Percentiles rank a stretch among this genome's conserved stretches.
phyloP scores from a whole-genome alignment of 345 rosid species.

The Arabidopsis arenosa region DNA sequence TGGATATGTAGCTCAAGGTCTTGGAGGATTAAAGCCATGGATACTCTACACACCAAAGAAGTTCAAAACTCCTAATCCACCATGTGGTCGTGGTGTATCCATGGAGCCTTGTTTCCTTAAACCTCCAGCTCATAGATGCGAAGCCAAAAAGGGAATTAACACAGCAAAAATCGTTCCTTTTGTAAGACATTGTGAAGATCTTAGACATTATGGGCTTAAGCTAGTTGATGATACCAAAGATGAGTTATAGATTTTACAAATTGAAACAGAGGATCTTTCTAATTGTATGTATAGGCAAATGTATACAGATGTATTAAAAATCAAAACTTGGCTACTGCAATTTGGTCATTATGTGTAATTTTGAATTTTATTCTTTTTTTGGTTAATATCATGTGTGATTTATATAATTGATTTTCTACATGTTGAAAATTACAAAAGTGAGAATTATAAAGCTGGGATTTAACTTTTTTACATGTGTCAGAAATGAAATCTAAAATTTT shows the following conservation, averaged over 20 bases:
- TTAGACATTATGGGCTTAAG: constrained; percentile 44
- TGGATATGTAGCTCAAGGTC: constrained; percentile 68
- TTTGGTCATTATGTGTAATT: not conserved
- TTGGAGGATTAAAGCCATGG: constrained; percentile 51
- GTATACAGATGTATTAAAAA: not conserved
- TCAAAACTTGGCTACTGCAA: not conserved
- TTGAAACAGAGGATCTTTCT: not conserved
- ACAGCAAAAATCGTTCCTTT: constrained; percentile 39
- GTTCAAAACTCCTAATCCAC: constrained; percentile 44
- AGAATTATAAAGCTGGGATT: not conserved
- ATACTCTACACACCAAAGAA: constrained; percentile 30
- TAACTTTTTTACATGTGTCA: not conserved
- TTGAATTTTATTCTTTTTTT: no score
- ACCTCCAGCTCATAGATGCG: constrained; percentile 46
- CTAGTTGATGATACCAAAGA: constrained; percentile 40
- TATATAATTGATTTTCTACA: no score
- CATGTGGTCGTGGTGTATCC: constrained; percentile 42
- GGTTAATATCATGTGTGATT: no score
- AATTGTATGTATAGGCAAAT: not conserved
- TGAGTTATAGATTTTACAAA: constrained; percentile 26
- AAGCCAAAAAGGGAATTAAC: constrained; percentile 7
- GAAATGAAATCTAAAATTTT: not conserved
- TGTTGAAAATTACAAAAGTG: no score
- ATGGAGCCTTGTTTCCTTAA: constrained; percentile 55
- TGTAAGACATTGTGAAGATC: constrained; percentile 53